A percentile compares a stretch with the other conserved stretches of the same genome.
These are phyloP conservation scores for Ogataea chonburiensis DNA, from an alignment of 805 yeast genomes.

Conservation along the genomic window DNA sequence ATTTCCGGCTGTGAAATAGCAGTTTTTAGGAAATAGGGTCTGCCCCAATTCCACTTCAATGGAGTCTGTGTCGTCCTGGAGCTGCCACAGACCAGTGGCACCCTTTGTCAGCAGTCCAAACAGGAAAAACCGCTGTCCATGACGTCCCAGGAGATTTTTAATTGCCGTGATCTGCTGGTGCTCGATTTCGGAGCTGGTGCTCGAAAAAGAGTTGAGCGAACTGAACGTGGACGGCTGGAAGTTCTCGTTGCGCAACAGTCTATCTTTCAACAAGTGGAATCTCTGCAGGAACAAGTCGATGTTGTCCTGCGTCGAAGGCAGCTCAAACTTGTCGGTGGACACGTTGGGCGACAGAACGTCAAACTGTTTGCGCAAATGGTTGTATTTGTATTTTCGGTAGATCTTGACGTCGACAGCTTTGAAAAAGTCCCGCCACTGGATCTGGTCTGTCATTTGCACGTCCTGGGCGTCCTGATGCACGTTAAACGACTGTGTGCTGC, in stretches of 20 bases:
- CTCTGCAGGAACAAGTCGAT: slow-evolving; percentile 50
- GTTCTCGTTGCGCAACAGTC: slow-evolving; percentile 71
- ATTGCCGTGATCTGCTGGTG: slow-evolving; percentile 57
- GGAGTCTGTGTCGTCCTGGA: slow-evolving; percentile 80
- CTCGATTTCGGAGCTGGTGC: slow-evolving; percentile 19
- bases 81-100: slow-evolving; percentile 62
- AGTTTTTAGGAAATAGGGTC: slow-evolving; percentile 58
- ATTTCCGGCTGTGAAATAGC: slow-evolving; percentile 73
- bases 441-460: slow-evolving; percentile 7
- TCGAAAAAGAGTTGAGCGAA: slow-evolving; percentile 43
- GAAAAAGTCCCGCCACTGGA: slow-evolving; percentile 75
- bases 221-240: slow-evolving; percentile 56
- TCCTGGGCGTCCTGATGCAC: slow-evolving; percentile 16
- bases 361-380: slow-evolving; percentile 61
- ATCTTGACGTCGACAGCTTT: slow-evolving; percentile 59
- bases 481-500: slow-evolving; percentile 7
- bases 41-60: slow-evolving; percentile 67
- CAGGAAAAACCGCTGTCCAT: slow-evolving; percentile 69
- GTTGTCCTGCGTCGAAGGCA: slow-evolving; percentile 29
- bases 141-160: slow-evolving; percentile 83
- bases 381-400: slow-evolving; percentile 66
- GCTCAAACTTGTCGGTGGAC: slow-evolving; percentile 11
- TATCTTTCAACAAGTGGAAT: slow-evolving; percentile 62
- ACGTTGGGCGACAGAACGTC: slow-evolving; percentile 31
- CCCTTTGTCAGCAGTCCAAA: slow-evolving; percentile 73